These are phyloP conservation scores for Cetraspora pellucida DNA, from an alignment of 192 early-diverging fungal species.

Conservation along the genomic window DNA sequence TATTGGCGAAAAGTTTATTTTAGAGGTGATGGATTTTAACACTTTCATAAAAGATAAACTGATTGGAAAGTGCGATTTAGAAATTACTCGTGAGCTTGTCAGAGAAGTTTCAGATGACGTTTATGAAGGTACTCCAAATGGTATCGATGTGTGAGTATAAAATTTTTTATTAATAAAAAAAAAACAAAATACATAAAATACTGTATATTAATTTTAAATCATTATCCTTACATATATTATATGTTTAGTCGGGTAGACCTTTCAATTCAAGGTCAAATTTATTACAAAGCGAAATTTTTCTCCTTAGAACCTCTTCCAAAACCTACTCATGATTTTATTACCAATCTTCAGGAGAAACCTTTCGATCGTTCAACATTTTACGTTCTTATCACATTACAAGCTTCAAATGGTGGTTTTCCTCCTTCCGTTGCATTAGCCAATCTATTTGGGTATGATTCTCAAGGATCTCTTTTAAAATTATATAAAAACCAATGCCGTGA, in stretches of 20 bases:
- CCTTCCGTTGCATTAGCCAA: conserved; percentile 19
- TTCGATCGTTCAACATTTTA: conserved; percentile 10
- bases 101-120: conserved; percentile 47
- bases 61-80: conserved; percentile 72
- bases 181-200: neutral
- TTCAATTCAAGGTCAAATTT: conserved; percentile 40
- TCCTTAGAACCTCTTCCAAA: conserved; percentile 24
- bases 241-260: conserved; percentile 35
- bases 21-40: conserved; percentile 90
- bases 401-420: conserved; percentile 27
- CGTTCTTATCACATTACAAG: conserved; percentile 16
- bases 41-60: conserved; percentile 81
- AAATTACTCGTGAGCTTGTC: conserved; percentile 61
- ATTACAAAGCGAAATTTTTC: conserved; percentile 44
- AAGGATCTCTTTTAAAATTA: neutral
- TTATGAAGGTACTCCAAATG: conserved; percentile 36
- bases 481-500: neutral
- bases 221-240: neutral
- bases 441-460: conserved; percentile 1
- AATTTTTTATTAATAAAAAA: neutral
- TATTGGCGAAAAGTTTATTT: conserved; percentile 67
- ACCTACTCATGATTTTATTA: conserved; percentile 31
- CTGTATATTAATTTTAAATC: no score
- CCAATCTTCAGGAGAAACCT: conserved; percentile 35
- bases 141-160: conserved; percentile 40